Conservation (phyloP, 345 rosid species). For the Murraya koenigii region DNA sequence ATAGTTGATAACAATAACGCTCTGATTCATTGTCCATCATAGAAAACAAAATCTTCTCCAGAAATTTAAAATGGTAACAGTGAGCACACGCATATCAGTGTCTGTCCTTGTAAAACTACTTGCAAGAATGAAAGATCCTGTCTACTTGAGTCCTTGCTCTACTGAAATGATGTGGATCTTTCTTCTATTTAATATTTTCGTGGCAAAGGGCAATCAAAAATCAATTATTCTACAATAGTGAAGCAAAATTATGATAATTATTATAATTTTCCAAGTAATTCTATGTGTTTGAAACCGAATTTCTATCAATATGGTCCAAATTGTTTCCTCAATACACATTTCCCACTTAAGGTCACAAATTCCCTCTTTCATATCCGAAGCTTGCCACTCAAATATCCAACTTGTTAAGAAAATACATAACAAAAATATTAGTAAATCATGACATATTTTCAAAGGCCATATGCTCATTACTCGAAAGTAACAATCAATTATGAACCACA, state of each 20-base stretch:
- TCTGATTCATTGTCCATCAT: neutral
- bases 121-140: neutral
- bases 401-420: neutral
- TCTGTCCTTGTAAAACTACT: neutral
- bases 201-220: neutral
- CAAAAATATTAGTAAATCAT: neutral
- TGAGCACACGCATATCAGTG: neutral
- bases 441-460: neutral
- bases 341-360: neutral
- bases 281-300: neutral
- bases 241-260: neutral
- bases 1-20: neutral
- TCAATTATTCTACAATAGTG: neutral
- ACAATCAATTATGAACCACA: neutral
- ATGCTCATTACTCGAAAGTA: neutral
- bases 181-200: neutral
- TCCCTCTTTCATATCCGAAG: neutral
- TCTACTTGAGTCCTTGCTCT: neutral
- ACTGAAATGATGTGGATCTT: neutral
- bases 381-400: neutral
- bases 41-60: neutral
- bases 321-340: neutral
- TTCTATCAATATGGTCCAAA: neutral
- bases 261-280: neutral
- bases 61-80: constrained; percentile 4